These are phyloP conservation scores for Phytophthora gonapodyides DNA, from an alignment of 352 stramenopile species.

Conservation along the genomic window DNA sequence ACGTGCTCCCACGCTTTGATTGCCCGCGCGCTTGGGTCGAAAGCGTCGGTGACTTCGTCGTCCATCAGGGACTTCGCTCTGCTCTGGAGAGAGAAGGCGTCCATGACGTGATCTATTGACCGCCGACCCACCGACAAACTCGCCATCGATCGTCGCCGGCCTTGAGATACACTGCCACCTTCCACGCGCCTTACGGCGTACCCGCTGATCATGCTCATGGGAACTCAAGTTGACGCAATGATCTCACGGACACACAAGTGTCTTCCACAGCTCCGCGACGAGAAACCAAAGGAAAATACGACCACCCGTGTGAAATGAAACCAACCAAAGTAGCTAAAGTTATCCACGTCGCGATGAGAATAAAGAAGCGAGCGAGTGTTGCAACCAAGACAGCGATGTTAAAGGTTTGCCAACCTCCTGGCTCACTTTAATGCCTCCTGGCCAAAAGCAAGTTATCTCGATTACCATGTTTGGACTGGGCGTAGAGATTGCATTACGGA, in stretches of 20 bases:
- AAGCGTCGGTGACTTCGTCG: conserved; percentile 42
- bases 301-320: no score
- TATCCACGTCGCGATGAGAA: no score
- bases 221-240: background rate
- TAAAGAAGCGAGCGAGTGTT: no score
- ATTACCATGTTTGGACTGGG: no score
- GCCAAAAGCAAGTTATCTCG: no score
- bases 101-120: conserved; percentile 21
- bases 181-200: conserved; percentile 24
- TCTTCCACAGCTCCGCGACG: no score
- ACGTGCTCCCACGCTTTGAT: conserved; percentile 65
- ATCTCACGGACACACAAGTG: background rate
- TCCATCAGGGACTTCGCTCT: conserved; percentile 23
- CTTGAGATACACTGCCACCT: conserved; percentile 4
- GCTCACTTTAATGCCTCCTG: no score
- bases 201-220: conserved; percentile 38
- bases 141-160: conserved; percentile 17
- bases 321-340: no score
- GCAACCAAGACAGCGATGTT: no score
- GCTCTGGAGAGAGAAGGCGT: conserved; percentile 23
- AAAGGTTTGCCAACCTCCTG: no score
- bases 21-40: conserved; percentile 49
- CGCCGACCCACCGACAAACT: conserved; percentile 20
- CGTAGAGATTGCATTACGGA: no score
- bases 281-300: no score